Base-by-base conservation (phyloP, 139 green algal genomes). In the Pseudopediastrum boryanum region DNA sequence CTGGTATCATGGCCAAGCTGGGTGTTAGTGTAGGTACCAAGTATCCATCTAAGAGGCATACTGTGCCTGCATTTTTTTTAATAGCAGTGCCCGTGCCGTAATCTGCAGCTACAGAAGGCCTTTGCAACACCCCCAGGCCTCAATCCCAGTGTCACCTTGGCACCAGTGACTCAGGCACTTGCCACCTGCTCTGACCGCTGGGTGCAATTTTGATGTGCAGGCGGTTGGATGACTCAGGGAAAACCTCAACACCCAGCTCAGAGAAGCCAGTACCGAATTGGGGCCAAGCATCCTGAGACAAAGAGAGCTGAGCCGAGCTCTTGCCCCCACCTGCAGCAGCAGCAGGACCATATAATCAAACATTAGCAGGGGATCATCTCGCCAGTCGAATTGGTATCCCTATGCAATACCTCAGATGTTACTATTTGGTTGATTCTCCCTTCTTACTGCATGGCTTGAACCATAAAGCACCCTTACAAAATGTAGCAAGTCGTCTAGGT, bases 141-240 rank as follows among this genome's bases (percentile, higher is more conserved):
- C 21, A 52, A 51, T 12, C 31, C 29, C n/a, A 7, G 21, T 12
- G 31, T 16, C 35, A 78, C 71, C 71, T 78, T 41, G 39, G 38
- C 1, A 78, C 52, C 2, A 78, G 42, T 25, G 38, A 56, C 27
- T 78, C 54, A 54, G 71, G 71, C 31, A 78, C 71, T 29, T 78
- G 54, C 71, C 71, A 78, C 33, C 71, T 43, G 29, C 56, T 54
- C 27, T 54, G 25, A 1, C 71, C 71, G 16, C 38, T 19, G n/a
- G 71, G 71, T 4, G 31, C 42, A 4, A 78, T 44, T n/a, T 65
- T 78, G 25, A 78, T 56, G 13, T 70, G 71, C 71, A 78, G 42
- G 31, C 71, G n/a, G 39, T 31, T 65, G 51, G 71, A 12, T 19
- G 71, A 70, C 54, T 78, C 71, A 23, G 71, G 71, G 27, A 52